Evolutionary conservation across 2,329 filamentous ascomycete species (phyloP).

Genomic region (Alternaria arborescens): DNA sequence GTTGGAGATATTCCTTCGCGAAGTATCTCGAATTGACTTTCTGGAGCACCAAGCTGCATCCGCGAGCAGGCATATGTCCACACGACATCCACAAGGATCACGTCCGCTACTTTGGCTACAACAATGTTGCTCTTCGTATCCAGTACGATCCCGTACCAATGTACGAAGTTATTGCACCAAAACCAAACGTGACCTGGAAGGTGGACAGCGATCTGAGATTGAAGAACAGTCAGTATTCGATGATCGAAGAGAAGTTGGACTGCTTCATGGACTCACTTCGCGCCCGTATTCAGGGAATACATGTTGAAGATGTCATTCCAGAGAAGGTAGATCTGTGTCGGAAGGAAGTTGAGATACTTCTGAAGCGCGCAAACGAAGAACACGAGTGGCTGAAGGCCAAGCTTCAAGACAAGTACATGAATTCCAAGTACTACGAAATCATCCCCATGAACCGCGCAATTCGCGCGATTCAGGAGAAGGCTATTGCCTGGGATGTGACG

Average conservation of each 20-base stretch:
- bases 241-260: constrained; percentile 81
- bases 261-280: constrained; percentile 90
- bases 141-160: constrained; percentile 94
- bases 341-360: constrained; percentile 79
- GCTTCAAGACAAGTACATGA: constrained; percentile 89
- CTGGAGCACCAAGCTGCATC: constrained; percentile 86
- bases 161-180: constrained; percentile 91
- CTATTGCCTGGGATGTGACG: constrained; percentile 88
- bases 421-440: constrained; percentile 95
- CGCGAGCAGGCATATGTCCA: constrained; percentile 77
- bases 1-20: constrained; percentile 98
- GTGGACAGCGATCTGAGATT: constrained; percentile 91
- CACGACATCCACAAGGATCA: constrained; percentile 95
- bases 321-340: constrained; percentile 86
- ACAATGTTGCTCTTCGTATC: constrained; percentile 84
- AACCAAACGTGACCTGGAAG: constrained; percentile 93
- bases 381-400: constrained; percentile 76
- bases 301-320: constrained; percentile 86
- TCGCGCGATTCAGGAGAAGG: constrained; percentile 89
- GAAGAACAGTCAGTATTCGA: constrained; percentile 89
- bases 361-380: constrained; percentile 83
- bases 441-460: constrained; percentile 91
- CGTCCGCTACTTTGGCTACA: constrained; percentile 88
- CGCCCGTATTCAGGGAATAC: constrained; percentile 83
- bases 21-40: constrained; percentile 98